phyloP scores from a whole-genome alignment of 139 green algal genomes.

The Edaphochlamys debaryana region DNA sequence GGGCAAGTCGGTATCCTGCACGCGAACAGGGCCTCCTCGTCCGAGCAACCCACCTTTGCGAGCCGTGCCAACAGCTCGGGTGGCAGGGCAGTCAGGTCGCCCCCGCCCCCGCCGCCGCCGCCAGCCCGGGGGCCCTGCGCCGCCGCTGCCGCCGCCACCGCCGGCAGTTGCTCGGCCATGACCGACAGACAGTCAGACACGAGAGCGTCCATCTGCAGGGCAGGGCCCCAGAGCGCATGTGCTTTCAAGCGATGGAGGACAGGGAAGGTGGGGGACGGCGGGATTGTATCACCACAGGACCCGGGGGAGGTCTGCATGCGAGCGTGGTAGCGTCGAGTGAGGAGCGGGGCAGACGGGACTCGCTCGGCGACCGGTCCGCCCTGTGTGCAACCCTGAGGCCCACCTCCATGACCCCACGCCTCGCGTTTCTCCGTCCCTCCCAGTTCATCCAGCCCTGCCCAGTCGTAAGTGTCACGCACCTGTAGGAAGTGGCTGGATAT shows the following conservation, averaged over 20 bases:
- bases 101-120: background rate
- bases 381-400: no score
- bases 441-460: no score
- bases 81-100: slow-evolving; percentile 34
- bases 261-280: background rate
- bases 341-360: no score
- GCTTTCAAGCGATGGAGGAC: no score
- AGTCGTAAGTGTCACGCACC: no score
- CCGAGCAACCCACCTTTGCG: slow-evolving; percentile 31
- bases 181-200: slow-evolving; percentile 16
- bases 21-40: no score
- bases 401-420: no score
- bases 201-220: slow-evolving; percentile 20
- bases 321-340: no score
- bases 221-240: no score
- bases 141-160: background rate
- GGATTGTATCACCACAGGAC: background rate
- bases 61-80: slow-evolving; percentile 25
- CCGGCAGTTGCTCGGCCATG: background rate
- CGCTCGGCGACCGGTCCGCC: no score
- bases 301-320: background rate
- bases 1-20: no score
- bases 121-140: background rate
- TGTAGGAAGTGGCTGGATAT: slow-evolving; percentile 31
- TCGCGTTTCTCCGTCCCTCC: no score